Evolutionary conservation across 73 alveolate species (phyloP).

Genomic region (Blepharisma stoltei): DNA sequence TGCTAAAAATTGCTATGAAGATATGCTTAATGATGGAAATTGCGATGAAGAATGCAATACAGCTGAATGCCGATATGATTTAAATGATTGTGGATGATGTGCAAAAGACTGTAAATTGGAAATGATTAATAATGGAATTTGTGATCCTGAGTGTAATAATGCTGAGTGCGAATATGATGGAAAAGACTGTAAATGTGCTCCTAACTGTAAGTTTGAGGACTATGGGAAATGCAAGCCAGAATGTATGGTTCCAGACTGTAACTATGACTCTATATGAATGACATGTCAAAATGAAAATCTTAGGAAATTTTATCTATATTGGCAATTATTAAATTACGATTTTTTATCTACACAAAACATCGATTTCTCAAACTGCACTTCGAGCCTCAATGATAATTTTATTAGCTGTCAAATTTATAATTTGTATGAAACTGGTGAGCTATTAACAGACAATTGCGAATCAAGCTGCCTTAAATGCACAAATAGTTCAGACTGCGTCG

Average conservation of each 20-base stretch:
- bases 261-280: neutral
- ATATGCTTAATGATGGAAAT: neutral
- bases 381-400: no score
- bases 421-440: no score
- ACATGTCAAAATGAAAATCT: no score
- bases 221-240: neutral
- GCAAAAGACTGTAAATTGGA: neutral
- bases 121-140: neutral
- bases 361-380: no score
- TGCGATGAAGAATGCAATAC: conserved; percentile 11
- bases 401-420: no score
- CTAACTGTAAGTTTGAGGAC: neutral
- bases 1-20: neutral
- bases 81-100: neutral
- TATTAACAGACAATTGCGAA: no score
- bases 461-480: no score
- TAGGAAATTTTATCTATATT: no score
- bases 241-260: neutral
- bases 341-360: no score
- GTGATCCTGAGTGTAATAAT: conserved; percentile 11
- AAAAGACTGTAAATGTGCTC: conserved; percentile 8
- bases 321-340: no score
- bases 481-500: no score
- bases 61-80: neutral
- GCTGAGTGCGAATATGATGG: neutral